Conservation (phyloP, 805 yeast genomes). For the Candida gorgasii region DNA sequence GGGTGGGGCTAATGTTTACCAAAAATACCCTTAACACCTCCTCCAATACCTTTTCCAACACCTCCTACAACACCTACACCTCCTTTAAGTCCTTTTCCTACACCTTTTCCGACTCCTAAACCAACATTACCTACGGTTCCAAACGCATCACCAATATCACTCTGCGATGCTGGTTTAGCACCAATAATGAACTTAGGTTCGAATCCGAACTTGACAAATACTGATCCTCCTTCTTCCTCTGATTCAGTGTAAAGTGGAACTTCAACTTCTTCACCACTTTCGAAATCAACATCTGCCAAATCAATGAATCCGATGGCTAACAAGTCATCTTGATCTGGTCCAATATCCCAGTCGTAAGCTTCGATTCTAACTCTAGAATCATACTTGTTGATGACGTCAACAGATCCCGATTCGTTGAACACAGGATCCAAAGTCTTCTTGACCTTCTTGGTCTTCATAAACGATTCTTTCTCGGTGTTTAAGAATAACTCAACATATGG, state of each 20-base stretch:
- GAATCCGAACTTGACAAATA: slow-evolving; percentile 61
- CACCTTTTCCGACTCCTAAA: slow-evolving; percentile 41
- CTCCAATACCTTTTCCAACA: slow-evolving; percentile 28
- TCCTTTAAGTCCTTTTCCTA: slow-evolving; percentile 34
- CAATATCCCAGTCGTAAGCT: slow-evolving; percentile 91
- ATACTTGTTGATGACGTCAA: slow-evolving; percentile 61
- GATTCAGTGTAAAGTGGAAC: slow-evolving; percentile 53
- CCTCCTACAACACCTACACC: slow-evolving; percentile 24
- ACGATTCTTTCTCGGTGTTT: slow-evolving; percentile 57
- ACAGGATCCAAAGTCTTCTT: slow-evolving; percentile 90
- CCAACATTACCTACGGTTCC: slow-evolving; percentile 48
- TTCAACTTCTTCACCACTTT: slow-evolving; percentile 51
- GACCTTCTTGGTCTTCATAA: slow-evolving; percentile 73
- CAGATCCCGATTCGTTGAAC: slow-evolving; percentile 72
- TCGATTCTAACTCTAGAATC: slow-evolving; percentile 58
- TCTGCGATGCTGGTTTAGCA: slow-evolving; percentile 28
- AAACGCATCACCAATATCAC: slow-evolving; percentile 31
- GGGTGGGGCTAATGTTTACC: slow-evolving; percentile 24
- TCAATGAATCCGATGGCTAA: slow-evolving; percentile 66
- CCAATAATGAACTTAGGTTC: slow-evolving; percentile 68
- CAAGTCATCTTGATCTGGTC: slow-evolving; percentile 80
- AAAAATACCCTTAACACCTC: slow-evolving; percentile 38
- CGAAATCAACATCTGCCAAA: slow-evolving; percentile 42
- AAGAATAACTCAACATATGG: slow-evolving; percentile 76
- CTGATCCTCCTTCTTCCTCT: slow-evolving; percentile 61